Percentiles rank a stretch among this genome's conserved stretches.
Evolutionary conservation across 805 yeast genomes (phyloP).

Genomic region (Wickerhamiella bombiphila): DNA sequence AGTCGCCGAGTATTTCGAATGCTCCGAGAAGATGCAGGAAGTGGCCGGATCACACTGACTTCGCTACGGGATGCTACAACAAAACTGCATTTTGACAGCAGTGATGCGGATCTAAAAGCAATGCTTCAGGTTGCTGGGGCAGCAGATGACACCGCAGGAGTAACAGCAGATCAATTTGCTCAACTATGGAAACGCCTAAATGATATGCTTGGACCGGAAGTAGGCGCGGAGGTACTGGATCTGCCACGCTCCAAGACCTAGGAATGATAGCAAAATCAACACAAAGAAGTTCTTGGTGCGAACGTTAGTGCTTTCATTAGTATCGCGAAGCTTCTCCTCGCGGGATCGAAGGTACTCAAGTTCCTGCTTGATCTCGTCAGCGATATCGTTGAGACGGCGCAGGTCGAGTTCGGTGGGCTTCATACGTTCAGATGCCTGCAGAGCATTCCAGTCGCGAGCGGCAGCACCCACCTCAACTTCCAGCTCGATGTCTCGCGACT

Average conservation of each 20-base stretch:
- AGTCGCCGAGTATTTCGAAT: slow-evolving; percentile 1
- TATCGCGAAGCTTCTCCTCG: slow-evolving; percentile 87
- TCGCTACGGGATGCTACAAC: slow-evolving; percentile 18
- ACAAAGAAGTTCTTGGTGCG: slow-evolving; percentile 82
- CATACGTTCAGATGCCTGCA: slow-evolving; percentile 84
- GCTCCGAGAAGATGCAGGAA: slow-evolving; percentile 1
- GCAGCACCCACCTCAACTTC: slow-evolving; percentile 92
- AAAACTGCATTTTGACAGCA: slow-evolving; percentile 19
- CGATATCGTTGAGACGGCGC: slow-evolving; percentile 71
- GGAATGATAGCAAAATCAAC: slow-evolving; percentile 48
- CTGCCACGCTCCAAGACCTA: slow-evolving; percentile 85
- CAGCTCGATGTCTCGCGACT: slow-evolving; percentile 63
- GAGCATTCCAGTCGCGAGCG: slow-evolving; percentile 94
- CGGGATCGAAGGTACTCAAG: slow-evolving; percentile 72
- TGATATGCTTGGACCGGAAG: slow-evolving; percentile 41
- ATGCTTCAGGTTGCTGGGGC: slow-evolving; percentile 21
- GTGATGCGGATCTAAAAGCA: slow-evolving; percentile 19
- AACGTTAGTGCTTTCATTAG: slow-evolving; percentile 89
- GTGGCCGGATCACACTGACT: too few relatives aligned
- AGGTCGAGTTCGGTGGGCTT: slow-evolving; percentile 86
- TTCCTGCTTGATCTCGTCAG: slow-evolving; percentile 67
- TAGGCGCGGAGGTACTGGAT: slow-evolving; percentile 79
- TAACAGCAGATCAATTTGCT: slow-evolving; percentile 15
- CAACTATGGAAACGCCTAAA: slow-evolving; percentile 20
- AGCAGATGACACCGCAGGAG: slow-evolving; percentile 2